Percentiles rank a stretch among this genome's conserved stretches.
Evolutionary conservation across 1,284 basidiomycete genomes (phyloP).

Genomic region (Ganoderma sinense): DNA sequence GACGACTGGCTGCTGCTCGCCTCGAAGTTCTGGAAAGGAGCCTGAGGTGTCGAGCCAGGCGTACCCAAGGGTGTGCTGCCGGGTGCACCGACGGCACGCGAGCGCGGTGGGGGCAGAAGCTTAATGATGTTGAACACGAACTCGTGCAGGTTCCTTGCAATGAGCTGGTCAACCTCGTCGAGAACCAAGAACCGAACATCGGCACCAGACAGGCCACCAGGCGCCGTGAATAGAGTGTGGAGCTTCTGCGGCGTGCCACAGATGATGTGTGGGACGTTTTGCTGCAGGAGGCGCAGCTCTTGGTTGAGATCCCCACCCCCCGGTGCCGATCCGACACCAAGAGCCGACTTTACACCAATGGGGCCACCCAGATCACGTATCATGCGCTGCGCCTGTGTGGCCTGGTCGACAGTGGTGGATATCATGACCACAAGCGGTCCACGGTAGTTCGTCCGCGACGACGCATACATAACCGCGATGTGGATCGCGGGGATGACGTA

Average conservation of each 20-base stretch:
- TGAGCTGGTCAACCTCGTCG: conserved; percentile 97
- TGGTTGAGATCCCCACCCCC: conserved; percentile 72
- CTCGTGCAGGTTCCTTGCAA: conserved; percentile 95
- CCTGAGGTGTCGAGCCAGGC: conserved; percentile 45
- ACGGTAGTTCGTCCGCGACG: conserved; percentile 61
- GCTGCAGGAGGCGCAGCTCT: conserved; percentile 86
- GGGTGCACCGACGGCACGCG: conserved; percentile 56
- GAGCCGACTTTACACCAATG: conserved; percentile 87
- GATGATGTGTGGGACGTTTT: conserved; percentile 93
- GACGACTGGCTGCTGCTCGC: conserved; percentile 45
- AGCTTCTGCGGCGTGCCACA: conserved; percentile 98
- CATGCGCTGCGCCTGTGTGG: conserved; percentile 97
- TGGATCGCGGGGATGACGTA: conserved; percentile 96
- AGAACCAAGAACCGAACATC: conserved; percentile 93
- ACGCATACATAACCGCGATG: conserved; percentile 73
- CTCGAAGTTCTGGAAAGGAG: conserved; percentile 62
- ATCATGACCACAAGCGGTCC: conserved; percentile 93
- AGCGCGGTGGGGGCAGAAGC: conserved; percentile 85
- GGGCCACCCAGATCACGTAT: conserved; percentile 93
- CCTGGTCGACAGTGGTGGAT: conserved; percentile 98
- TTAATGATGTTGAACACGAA: conserved; percentile 94
- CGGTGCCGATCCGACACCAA: conserved; percentile 82
- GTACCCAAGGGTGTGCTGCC: conserved; percentile 47
- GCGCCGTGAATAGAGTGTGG: conserved; percentile 89
- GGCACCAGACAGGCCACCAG: conserved; percentile 76